phyloP scores from a whole-genome alignment of 1,284 basidiomycete species.

The Marasmius fiardii region DNA sequence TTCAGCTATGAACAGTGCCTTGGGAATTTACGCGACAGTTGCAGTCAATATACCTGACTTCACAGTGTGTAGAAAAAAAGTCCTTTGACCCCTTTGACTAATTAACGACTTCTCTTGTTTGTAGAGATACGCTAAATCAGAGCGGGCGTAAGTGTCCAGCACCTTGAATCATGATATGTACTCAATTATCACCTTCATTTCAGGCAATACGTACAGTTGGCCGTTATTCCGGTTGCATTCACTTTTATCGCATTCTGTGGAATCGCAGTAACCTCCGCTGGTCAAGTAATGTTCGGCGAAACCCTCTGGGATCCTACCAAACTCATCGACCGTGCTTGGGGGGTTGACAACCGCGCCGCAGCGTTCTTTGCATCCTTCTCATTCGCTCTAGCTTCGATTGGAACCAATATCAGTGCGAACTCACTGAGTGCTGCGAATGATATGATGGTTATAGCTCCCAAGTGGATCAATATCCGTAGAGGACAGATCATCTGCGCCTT shows the following conservation, averaged over 20 bases:
- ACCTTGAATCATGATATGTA: neutral
- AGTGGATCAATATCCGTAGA: slow-evolving; percentile 72
- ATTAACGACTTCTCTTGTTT: no score
- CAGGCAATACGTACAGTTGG: slow-evolving; percentile 66
- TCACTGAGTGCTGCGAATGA: slow-evolving; percentile 77
- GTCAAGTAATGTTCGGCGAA: slow-evolving; percentile 57
- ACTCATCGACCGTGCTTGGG: slow-evolving; percentile 47
- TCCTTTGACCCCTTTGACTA: no score
- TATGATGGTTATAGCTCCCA: slow-evolving; percentile 63
- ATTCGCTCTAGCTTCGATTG: slow-evolving; percentile 38
- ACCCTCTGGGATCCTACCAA: slow-evolving; percentile 46
- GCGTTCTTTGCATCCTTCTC: slow-evolving; percentile 74
- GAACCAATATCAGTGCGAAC: slow-evolving; percentile 76
- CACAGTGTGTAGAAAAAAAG: slow-evolving; percentile 40
- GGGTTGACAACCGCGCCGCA: slow-evolving; percentile 66
- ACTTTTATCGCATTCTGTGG: slow-evolving; percentile 53
- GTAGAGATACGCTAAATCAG: slow-evolving; percentile 60
- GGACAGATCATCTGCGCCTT: slow-evolving; percentile 74
- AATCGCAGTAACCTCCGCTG: slow-evolving; percentile 68
- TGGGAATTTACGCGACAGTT: slow-evolving; percentile 63
- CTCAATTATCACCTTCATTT: slow-evolving; percentile 4
- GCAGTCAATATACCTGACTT: slow-evolving; percentile 77
- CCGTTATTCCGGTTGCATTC: slow-evolving; percentile 69
- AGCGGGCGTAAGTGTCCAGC: slow-evolving; percentile 45
- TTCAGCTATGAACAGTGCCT: slow-evolving; percentile 62